Evolutionary conservation across 208 protist genomes (phyloP).

Genomic region (Wallacemonas sp.): DNA sequence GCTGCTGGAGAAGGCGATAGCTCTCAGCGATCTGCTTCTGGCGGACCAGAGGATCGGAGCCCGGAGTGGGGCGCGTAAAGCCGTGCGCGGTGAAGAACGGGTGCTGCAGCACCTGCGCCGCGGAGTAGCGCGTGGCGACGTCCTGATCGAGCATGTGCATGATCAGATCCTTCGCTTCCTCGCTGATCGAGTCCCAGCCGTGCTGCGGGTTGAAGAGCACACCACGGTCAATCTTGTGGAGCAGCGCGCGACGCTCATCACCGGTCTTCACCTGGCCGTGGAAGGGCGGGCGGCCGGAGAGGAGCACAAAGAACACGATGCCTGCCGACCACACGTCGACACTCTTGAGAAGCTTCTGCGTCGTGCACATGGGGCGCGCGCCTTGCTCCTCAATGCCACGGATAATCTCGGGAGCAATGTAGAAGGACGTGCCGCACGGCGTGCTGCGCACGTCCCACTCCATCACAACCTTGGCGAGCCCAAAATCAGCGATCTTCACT

Average conservation of each 20-base stretch:
- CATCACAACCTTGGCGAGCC: slow-evolving; percentile 86
- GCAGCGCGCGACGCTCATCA: slow-evolving; percentile 75
- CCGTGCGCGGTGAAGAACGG: slow-evolving; percentile 82
- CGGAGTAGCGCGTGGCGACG: slow-evolving; percentile 58
- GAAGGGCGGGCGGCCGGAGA: slow-evolving; percentile 84
- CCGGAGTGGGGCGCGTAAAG: slow-evolving; percentile 34
- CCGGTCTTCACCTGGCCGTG: slow-evolving; percentile 81
- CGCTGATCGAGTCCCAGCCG: slow-evolving; percentile 70
- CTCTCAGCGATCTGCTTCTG: slow-evolving; percentile 29
- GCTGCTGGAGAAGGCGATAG: slow-evolving; percentile 18
- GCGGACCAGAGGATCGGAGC: slow-evolving; percentile 29
- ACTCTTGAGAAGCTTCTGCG: slow-evolving; percentile 74
- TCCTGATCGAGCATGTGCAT: slow-evolving; percentile 80
- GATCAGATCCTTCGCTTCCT: slow-evolving; percentile 85
- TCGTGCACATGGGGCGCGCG: slow-evolving; percentile 80
- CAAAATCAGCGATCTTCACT: slow-evolving; percentile 90
- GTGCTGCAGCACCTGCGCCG: slow-evolving; percentile 68
- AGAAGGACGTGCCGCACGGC: slow-evolving; percentile 89
- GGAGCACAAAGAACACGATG: slow-evolving; percentile 86
- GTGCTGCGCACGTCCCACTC: slow-evolving; percentile 83
- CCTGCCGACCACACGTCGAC: slow-evolving; percentile 90
- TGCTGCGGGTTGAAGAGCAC: slow-evolving; percentile 79
- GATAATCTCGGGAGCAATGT: slow-evolving; percentile 90
- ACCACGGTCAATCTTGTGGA: slow-evolving; percentile 78
- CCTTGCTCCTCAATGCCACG: slow-evolving; percentile 85